phyloP scores from a whole-genome alignment of 2,329 filamentous ascomycete species.

The Fusarium ramigenum region DNA sequence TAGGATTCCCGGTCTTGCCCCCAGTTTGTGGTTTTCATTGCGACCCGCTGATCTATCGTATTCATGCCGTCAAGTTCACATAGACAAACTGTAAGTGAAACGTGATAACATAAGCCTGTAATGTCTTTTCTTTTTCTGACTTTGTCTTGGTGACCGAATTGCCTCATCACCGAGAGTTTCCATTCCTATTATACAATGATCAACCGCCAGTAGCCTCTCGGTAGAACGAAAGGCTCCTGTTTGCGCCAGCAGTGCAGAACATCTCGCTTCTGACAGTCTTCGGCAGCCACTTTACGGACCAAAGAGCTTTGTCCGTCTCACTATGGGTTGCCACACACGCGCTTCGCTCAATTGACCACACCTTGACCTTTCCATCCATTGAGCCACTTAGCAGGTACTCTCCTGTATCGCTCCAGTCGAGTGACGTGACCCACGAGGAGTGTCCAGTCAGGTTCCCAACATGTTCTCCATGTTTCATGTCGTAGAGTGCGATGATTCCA shows the following conservation, averaged over 20 bases:
- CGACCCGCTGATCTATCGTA: neutral
- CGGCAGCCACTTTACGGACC: conserved; percentile 85
- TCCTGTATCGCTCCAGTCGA: conserved; percentile 94
- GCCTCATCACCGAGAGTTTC: neutral
- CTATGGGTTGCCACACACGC: conserved; percentile 92
- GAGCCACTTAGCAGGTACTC: conserved; percentile 89
- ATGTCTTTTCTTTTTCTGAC: neutral
- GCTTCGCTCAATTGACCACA: conserved; percentile 89
- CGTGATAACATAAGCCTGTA: neutral
- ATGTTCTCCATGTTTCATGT: conserved; percentile 91
- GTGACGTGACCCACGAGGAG: conserved; percentile 85
- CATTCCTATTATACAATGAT: neutral
- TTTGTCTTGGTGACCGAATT: neutral
- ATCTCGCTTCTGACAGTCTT: conserved; percentile 73
- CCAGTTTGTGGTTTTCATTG: neutral
- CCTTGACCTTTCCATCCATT: conserved; percentile 93
- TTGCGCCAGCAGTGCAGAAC: conserved; percentile 83
- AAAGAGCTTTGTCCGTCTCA: conserved; percentile 86
- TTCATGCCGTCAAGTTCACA: neutral
- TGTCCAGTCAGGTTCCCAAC: conserved; percentile 85
- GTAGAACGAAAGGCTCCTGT: conserved; percentile 81
- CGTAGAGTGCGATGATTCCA: conserved; percentile 88
- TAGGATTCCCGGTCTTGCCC: neutral
- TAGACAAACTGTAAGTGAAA: neutral
- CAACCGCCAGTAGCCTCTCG: conserved; percentile 71